A percentile compares a stretch with the other conserved stretches of the same genome.
Conservation (phyloP, 2,329 filamentous ascomycete species). For the Colletotrichum gigasporum region DNA sequence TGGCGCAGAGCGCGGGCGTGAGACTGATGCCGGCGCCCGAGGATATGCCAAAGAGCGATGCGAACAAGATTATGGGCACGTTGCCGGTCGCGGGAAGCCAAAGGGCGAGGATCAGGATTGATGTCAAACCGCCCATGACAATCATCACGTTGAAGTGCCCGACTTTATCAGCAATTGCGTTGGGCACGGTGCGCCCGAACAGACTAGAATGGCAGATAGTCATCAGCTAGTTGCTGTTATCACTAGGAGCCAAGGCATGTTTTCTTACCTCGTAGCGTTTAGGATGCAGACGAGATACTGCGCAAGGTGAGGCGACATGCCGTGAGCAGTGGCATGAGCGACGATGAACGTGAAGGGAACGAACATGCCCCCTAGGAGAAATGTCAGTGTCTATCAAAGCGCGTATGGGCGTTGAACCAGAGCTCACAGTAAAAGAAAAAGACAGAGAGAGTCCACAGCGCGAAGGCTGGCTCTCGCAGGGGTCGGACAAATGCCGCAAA, state of each 20-base stretch:
- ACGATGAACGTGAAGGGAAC: slow-evolving; percentile 34
- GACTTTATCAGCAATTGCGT: slow-evolving; percentile 36
- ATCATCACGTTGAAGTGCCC: slow-evolving; percentile 46
- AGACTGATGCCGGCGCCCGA: slow-evolving; percentile 46
- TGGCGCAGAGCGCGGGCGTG: slow-evolving; percentile 44
- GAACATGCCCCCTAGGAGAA: slow-evolving; percentile 25
- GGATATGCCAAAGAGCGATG: slow-evolving; percentile 45
- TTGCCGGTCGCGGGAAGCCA: slow-evolving; percentile 44
- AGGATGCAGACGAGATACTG: slow-evolving; percentile 38
- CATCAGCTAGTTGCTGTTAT: not conserved
- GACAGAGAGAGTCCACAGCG: slow-evolving; percentile 40
- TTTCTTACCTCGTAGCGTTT: slow-evolving; percentile 34
- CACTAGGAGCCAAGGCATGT: not conserved
- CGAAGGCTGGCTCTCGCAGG: slow-evolving; percentile 39
- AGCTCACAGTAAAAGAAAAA: slow-evolving; percentile 39
- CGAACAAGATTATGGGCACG: slow-evolving; percentile 40
- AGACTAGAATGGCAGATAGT: slow-evolving; percentile 28
- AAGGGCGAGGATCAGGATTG: slow-evolving; percentile 44
- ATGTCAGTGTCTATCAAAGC: not conserved
- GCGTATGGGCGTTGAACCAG: not conserved
- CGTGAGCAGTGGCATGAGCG: slow-evolving; percentile 33
- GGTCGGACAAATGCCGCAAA: slow-evolving; percentile 41
- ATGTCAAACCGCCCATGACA: slow-evolving; percentile 51
- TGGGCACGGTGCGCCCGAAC: slow-evolving; percentile 37
- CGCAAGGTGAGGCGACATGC: slow-evolving; percentile 32